phyloP scores from a whole-genome alignment of 1,284 basidiomycete species.

The Puccinia coronata region DNA sequence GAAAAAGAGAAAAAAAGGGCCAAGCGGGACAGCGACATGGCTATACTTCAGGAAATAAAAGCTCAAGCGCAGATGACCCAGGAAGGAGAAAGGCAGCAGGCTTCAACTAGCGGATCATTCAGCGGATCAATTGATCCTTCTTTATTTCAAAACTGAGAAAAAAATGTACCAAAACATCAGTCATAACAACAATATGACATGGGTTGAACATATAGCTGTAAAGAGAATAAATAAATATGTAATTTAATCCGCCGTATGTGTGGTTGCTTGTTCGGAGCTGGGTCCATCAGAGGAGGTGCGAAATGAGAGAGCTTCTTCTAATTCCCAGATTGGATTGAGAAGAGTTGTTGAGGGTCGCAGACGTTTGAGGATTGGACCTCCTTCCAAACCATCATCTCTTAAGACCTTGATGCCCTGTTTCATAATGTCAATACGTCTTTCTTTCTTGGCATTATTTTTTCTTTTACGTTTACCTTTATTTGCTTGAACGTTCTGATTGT shows the following conservation, averaged over 20 bases:
- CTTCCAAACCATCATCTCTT: not conserved
- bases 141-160: not conserved
- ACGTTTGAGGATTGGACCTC: not conserved
- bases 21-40: not conserved
- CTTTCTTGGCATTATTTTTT: too few relatives aligned
- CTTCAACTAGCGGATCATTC: not conserved
- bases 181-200: not conserved
- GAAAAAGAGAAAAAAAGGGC: not conserved
- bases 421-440: not conserved
- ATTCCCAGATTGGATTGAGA: not conserved
- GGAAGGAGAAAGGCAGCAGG: not conserved
- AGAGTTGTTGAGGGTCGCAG: not conserved
- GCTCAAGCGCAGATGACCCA: not conserved
- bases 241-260: too few relatives aligned
- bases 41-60: not conserved
- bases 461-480: too few relatives aligned
- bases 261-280: too few relatives aligned
- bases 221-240: too few relatives aligned
- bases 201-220: not conserved
- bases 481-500: too few relatives aligned
- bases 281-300: too few relatives aligned
- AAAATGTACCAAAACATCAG: not conserved
- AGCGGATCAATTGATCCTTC: slow-evolving; percentile 3
- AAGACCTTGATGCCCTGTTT: not conserved
- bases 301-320: too few relatives aligned